phyloP scores from a whole-genome alignment of 2,329 filamentous ascomycete genomes.

The Venturia pyrina region DNA sequence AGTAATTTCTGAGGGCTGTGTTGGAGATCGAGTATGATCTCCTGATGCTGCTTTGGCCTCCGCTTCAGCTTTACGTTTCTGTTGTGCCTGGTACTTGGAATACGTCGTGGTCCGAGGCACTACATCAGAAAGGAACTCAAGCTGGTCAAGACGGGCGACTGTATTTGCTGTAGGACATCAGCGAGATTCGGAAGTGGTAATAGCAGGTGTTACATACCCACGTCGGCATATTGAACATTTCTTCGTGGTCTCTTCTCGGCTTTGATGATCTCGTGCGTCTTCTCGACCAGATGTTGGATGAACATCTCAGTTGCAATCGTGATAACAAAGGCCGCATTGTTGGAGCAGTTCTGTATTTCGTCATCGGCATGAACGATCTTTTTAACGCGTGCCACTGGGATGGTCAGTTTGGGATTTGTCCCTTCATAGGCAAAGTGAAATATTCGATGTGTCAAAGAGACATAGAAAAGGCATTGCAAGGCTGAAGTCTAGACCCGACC shows the following conservation, averaged over 20 bases:
- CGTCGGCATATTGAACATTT: conserved; percentile 92
- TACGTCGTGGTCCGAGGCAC: conserved; percentile 79
- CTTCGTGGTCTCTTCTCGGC: conserved; percentile 83
- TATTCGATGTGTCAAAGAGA: neutral
- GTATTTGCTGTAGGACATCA: conserved; percentile 57
- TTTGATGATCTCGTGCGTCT: conserved; percentile 80
- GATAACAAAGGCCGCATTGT: conserved; percentile 89
- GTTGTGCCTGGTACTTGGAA: conserved; percentile 61
- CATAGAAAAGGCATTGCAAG: neutral
- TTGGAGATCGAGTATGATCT: neutral
- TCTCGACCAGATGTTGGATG: conserved; percentile 78
- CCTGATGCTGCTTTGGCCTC: conserved; percentile 2
- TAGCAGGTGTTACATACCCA: conserved; percentile 46
- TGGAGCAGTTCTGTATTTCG: conserved; percentile 77
- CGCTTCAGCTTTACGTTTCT: conserved; percentile 9
- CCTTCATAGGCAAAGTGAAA: neutral
- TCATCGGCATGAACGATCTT: conserved; percentile 87
- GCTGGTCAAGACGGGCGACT: conserved; percentile 78
- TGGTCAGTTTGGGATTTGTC: conserved; percentile 12
- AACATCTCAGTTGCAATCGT: conserved; percentile 93
- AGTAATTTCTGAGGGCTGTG: neutral
- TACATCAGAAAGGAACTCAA: conserved; percentile 88
- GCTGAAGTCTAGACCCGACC: conserved; percentile 3
- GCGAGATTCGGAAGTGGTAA: conserved; percentile 13
- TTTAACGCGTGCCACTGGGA: conserved; percentile 80